phyloP scores from a whole-genome alignment of 2,329 filamentous ascomycete species.

The Zasmidium angulare region DNA sequence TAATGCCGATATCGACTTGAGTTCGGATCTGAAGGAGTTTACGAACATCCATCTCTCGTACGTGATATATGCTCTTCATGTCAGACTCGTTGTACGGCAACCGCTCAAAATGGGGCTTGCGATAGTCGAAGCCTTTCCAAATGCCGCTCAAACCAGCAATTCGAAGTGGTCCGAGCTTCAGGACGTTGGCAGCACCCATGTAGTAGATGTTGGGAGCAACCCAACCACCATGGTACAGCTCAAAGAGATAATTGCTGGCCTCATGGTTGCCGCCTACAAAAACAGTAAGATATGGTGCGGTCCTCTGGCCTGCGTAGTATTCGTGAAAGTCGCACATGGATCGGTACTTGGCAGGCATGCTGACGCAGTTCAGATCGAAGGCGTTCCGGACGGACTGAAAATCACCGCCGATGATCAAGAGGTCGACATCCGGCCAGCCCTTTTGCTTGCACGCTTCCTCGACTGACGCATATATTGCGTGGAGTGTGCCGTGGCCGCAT shows the following conservation, averaged over 20 bases:
- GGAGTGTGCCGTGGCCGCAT: conserved; percentile 86
- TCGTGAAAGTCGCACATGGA: conserved; percentile 87
- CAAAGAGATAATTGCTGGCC: conserved; percentile 83
- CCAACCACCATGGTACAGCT: conserved; percentile 96
- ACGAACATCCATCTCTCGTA: conserved; percentile 84
- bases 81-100: conserved; percentile 79
- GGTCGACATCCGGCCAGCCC: conserved; percentile 78
- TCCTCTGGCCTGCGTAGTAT: conserved; percentile 79
- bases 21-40: conserved; percentile 83
- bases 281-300: conserved; percentile 83
- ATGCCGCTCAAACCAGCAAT: conserved; percentile 92
- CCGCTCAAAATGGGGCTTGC: conserved; percentile 78
- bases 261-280: conserved; percentile 97
- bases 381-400: conserved; percentile 93
- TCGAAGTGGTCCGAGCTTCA: conserved; percentile 78
- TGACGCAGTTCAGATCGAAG: conserved; percentile 82
- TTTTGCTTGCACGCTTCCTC: conserved; percentile 66
- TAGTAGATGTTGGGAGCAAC: conserved; percentile 97
- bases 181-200: conserved; percentile 85
- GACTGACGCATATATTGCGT: conserved; percentile 86
- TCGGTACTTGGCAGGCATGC: conserved; percentile 85
- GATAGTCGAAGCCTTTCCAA: conserved; percentile 89
- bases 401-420: conserved; percentile 93
- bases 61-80: conserved; percentile 80
- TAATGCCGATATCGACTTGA: conserved; percentile 86